A percentile compares a stretch with the other conserved stretches of the same genome.
Conservation (phyloP, 2,329 filamentous ascomycete genomes). For the Talaromyces pinophilus region DNA sequence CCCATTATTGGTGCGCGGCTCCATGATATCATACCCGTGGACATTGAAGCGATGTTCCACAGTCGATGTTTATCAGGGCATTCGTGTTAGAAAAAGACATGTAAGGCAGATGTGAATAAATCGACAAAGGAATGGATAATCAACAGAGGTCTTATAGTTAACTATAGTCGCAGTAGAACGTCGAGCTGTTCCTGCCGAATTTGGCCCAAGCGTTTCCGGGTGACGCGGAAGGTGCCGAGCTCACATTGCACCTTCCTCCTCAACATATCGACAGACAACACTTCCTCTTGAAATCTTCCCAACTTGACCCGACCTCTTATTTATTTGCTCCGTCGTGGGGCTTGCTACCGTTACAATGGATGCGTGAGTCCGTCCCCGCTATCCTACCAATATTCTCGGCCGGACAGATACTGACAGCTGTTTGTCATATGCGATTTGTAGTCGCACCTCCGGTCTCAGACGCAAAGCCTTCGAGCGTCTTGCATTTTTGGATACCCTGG, state of each 20-base stretch:
- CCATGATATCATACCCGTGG: constrained; percentile 1
- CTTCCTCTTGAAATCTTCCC: not conserved
- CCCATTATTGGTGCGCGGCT: not conserved
- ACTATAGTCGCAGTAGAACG: not conserved
- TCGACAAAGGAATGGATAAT: not conserved
- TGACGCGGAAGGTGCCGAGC: not conserved
- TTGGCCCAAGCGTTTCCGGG: not conserved
- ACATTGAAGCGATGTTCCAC: not conserved
- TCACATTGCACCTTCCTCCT: not conserved
- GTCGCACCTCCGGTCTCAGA: constrained; percentile 39
- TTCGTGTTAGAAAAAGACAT: no score
- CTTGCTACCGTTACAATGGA: constrained; percentile 31
- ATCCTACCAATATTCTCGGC: not conserved
- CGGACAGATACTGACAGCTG: constrained; percentile 11
- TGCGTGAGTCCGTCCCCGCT: constrained; percentile 15
- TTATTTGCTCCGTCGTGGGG: not conserved
- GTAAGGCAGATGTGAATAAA: not conserved
- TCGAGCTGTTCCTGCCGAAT: not conserved
- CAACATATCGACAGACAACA: not conserved
- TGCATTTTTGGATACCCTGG: constrained; percentile 42
- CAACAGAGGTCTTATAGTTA: not conserved
- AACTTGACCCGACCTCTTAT: not conserved
- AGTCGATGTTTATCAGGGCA: not conserved
- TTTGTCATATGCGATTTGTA: constrained; percentile 22
- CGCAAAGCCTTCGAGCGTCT: constrained; percentile 48